phyloP scores from a whole-genome alignment of 116 monocot species.

The Papilionanthe hybrid region DNA sequence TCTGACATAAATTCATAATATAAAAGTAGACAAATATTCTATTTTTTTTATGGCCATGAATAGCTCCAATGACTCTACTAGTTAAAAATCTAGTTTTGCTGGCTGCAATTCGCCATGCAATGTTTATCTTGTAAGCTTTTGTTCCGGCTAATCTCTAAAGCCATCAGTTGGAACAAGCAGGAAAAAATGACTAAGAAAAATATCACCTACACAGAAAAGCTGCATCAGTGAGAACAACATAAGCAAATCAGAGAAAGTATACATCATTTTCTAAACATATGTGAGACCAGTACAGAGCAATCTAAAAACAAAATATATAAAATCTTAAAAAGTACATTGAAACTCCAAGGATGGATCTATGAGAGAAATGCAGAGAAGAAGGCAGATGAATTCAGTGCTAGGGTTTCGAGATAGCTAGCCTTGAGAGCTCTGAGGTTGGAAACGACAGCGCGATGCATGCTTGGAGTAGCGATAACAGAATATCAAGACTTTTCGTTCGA shows the following conservation, averaged over 20 bases:
- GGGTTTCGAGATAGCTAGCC: background rate
- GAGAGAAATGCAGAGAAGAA: background rate
- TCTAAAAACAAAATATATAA: background rate
- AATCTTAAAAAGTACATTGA: background rate
- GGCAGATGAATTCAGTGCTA: background rate
- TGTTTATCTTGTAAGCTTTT: background rate
- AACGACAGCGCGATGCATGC: constrained; percentile 2
- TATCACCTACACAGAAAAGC: background rate
- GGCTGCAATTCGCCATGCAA: background rate
- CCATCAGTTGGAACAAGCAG: background rate
- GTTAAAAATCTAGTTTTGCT: no score
- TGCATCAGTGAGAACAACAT: background rate
- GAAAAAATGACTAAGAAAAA: background rate
- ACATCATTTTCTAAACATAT: background rate
- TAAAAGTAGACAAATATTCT: no score
- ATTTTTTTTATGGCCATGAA: no score
- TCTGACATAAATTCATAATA: no score
- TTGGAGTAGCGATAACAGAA: background rate
- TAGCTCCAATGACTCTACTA: no score
- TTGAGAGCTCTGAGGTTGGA: background rate
- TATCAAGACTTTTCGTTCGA: background rate
- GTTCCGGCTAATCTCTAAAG: background rate
- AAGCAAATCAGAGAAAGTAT: background rate
- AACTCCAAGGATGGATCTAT: background rate
- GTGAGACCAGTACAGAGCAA: background rate